These are phyloP conservation scores for Mortierella sp. DNA, from an alignment of 371 early-diverging fungal species.

Conservation along the genomic window DNA sequence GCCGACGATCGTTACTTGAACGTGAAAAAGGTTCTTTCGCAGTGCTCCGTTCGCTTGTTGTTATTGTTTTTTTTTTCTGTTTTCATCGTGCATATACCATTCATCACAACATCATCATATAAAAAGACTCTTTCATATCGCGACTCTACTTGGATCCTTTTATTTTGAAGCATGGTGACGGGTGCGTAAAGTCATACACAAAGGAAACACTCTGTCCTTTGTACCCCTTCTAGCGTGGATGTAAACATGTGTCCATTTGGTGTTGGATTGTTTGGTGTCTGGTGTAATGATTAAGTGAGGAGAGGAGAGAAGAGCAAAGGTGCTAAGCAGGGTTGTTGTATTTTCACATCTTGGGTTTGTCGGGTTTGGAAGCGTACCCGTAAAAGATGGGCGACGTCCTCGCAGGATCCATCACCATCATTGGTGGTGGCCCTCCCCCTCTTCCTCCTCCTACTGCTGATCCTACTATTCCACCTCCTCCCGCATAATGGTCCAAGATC, in stretches of 20 bases:
- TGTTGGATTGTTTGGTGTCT: background rate
- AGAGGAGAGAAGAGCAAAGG: background rate
- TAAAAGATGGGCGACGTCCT: slow-evolving; percentile 49
- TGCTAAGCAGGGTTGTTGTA: background rate
- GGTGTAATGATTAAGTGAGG: background rate
- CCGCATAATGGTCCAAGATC: background rate
- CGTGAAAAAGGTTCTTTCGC: background rate
- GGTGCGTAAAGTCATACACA: background rate
- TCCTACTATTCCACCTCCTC: background rate
- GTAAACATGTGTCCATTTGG: background rate
- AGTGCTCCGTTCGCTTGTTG: background rate
- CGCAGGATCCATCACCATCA: slow-evolving; percentile 30
- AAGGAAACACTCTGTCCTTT: slow-evolving; percentile 1
- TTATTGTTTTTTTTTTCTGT: background rate
- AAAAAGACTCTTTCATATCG: background rate
- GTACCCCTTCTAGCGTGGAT: background rate
- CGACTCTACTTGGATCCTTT: background rate
- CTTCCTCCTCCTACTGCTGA: background rate
- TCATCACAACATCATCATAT: background rate
- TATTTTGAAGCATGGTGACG: background rate
- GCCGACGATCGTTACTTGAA: background rate
- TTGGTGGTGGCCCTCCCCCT: background rate
- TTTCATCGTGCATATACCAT: background rate
- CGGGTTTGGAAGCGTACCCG: slow-evolving; percentile 37
- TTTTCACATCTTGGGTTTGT: slow-evolving; percentile 44